Evolutionary conservation across 768 basidiomycete species (phyloP), one percentile per base, ranked within the genome.

Genomic region (Leccinum boreale): DNA sequence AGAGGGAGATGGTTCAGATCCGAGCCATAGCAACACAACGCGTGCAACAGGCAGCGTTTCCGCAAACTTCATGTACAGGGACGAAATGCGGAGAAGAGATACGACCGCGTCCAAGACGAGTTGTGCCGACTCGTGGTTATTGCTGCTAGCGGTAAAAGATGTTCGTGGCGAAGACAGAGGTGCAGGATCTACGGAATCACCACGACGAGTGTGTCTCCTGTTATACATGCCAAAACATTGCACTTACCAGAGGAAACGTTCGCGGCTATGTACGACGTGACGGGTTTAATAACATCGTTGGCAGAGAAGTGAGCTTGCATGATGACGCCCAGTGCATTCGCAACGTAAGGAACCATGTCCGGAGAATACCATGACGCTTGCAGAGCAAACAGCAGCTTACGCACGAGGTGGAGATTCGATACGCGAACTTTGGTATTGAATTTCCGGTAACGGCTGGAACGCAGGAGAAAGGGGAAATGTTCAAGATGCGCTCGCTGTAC

Each of bases 251-350:
- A 81, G 59, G 88, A 83, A 12, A 94, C 71, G 67, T 89, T 89
- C 0, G 92, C 90, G 2, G 92, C 90, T 8, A 96, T 75, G 69
- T 91, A 96, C 0, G 92, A 88, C 4, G 93, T 84, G 1, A 94
- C 73, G 0, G 95, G 94, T 66, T 94, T 96, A 65, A 96, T 88
- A 0, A 81, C 78, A 50, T 88, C 86, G 26, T 89, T 88, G 42
- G 83, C 80, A 3, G 83, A 81, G 64, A 91, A 92, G n/a, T 82
- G 77, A 0, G 85, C 79, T 65, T 84, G 79, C 52, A 87, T 79
- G 4, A 85, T 81, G 5, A 81, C 75, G 44, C 79, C 81, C 36
- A 94, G 73, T 1, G 87, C 83, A 36, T 85, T 82, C 19, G 87
- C 68, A 7, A 93, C 63, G 52, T 76, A 76, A 0, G 76, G 72